Percentiles rank a stretch among this genome's conserved stretches.
Conservation (phyloP, 2,329 filamentous ascomycete species). For the Pestalotiopsis sp. region DNA sequence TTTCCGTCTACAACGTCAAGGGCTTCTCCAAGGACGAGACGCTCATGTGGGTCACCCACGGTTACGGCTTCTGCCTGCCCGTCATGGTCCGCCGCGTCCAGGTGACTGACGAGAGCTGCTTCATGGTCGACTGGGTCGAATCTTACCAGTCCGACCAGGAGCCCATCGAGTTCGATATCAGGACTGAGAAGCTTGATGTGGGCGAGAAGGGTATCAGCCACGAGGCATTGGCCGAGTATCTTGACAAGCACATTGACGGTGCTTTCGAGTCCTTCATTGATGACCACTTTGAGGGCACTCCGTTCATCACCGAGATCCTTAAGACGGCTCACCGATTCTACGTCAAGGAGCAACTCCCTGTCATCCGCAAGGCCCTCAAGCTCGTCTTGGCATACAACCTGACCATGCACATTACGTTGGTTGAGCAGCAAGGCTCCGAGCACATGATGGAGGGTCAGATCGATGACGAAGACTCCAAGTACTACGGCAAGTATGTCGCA, state of each 20-base stretch:
- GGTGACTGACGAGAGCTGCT: constrained; percentile 89
- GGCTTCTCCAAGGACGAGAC: constrained; percentile 71
- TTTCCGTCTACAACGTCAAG: constrained; percentile 95
- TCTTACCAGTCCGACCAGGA: constrained; percentile 68
- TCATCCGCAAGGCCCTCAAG: constrained; percentile 94
- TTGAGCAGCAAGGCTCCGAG: constrained; percentile 85
- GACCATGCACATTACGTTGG: constrained; percentile 91
- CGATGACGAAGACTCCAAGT: constrained; percentile 83
- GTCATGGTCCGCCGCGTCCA: constrained; percentile 94
- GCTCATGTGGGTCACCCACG: constrained; percentile 90
- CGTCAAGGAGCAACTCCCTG: constrained; percentile 81
- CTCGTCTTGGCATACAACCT: constrained; percentile 95
- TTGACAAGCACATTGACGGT: constrained; percentile 91
- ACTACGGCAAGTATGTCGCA: constrained; percentile 85
- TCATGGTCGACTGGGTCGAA: constrained; percentile 93
- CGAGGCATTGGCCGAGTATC: constrained; percentile 82
- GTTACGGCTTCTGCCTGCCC: constrained; percentile 90
- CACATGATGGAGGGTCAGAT: constrained; percentile 80
- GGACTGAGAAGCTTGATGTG: constrained; percentile 86
- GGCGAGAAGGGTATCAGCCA: constrained; percentile 85
- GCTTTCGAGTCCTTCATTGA: constrained; percentile 93
- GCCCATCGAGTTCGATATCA: constrained; percentile 80
- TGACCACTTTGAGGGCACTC: constrained; percentile 94
- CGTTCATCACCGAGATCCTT: constrained; percentile 92
- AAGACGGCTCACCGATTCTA: constrained; percentile 96